A percentile compares a stretch with the other conserved stretches of the same genome.
Conservation (phyloP, 345 rosid genomes). For the Gossypium bickii region DNA sequence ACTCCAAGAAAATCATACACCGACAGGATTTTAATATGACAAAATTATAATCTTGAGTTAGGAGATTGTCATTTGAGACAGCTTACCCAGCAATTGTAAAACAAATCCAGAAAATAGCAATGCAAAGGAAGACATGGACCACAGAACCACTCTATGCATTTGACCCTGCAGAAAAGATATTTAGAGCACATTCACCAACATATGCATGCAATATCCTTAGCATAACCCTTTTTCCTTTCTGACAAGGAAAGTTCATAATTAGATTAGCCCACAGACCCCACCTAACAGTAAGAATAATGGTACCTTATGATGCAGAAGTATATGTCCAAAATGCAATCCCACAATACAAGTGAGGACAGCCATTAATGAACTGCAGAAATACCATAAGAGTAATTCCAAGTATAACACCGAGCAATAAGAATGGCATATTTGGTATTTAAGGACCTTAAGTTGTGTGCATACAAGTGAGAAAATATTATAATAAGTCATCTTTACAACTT, state of each 20-base stretch:
- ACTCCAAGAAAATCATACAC: background rate
- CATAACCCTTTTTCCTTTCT: background rate
- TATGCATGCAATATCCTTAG: background rate
- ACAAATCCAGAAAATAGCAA: conserved; percentile 41
- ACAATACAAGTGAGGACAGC: conserved; percentile 51
- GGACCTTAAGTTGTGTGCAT: background rate
- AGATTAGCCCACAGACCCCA: background rate
- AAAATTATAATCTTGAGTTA: background rate
- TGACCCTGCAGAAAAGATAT: conserved; percentile 33
- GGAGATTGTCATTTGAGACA: background rate
- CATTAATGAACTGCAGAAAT: conserved; percentile 45
- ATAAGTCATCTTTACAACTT: background rate
- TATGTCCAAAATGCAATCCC: conserved; percentile 57
- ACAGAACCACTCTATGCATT: conserved; percentile 34
- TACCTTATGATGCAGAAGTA: conserved; percentile 44
- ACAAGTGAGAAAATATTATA: background rate
- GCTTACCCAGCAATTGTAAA: conserved; percentile 38
- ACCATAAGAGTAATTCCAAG: conserved; percentile 11
- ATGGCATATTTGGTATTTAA: background rate
- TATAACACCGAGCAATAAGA: background rate
- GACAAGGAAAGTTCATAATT: background rate
- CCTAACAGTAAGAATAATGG: conserved; percentile 1
- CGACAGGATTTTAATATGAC: background rate
- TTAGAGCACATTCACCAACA: background rate
- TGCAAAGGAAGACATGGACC: conserved; percentile 35